Conservation (phyloP, 2,329 filamentous ascomycete genomes). For the Cercospora zeae-maydis region DNA sequence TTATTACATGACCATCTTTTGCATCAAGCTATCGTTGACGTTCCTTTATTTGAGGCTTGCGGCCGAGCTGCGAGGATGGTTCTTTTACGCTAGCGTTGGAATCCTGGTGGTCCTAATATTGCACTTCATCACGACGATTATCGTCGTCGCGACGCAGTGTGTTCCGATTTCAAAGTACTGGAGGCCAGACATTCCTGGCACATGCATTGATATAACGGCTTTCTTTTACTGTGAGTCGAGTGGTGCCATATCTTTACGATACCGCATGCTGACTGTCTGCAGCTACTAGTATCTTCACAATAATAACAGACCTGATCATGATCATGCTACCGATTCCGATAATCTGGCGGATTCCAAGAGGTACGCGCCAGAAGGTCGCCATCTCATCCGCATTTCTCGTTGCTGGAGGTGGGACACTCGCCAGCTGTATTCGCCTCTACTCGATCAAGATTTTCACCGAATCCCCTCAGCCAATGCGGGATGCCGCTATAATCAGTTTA, state of each 20-base stretch:
- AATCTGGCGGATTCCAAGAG: slow-evolving; percentile 37
- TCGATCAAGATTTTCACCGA: slow-evolving; percentile 31
- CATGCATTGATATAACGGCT: slow-evolving; percentile 36
- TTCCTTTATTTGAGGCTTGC: slow-evolving; percentile 41
- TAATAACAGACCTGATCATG: slow-evolving; percentile 39
- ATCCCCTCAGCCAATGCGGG: slow-evolving; percentile 30
- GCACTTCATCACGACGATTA: slow-evolving; percentile 36
- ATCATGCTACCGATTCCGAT: slow-evolving; percentile 41
- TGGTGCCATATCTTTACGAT: background rate
- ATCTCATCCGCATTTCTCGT: slow-evolving; percentile 32
- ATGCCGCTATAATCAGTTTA: slow-evolving; percentile 31
- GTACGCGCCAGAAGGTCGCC: slow-evolving; percentile 34
- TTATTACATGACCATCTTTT: slow-evolving; percentile 42
- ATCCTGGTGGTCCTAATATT: slow-evolving; percentile 37
- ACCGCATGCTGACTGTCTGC: background rate
- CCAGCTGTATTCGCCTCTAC: slow-evolving; percentile 33
- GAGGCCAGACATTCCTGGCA: slow-evolving; percentile 28
- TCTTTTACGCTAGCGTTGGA: slow-evolving; percentile 29
- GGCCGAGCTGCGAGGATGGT: slow-evolving; percentile 24
- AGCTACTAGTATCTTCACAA: slow-evolving; percentile 37
- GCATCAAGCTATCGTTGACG: slow-evolving; percentile 41
- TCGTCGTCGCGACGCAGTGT: slow-evolving; percentile 39
- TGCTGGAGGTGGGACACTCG: slow-evolving; percentile 29
- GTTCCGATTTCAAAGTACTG: slow-evolving; percentile 37
- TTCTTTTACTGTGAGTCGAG: slow-evolving; percentile 34